A percentile compares a stretch with the other conserved stretches of the same genome.
Evolutionary conservation across 2,329 filamentous ascomycete genomes (phyloP).

Genomic region (Elsinoe batatas): DNA sequence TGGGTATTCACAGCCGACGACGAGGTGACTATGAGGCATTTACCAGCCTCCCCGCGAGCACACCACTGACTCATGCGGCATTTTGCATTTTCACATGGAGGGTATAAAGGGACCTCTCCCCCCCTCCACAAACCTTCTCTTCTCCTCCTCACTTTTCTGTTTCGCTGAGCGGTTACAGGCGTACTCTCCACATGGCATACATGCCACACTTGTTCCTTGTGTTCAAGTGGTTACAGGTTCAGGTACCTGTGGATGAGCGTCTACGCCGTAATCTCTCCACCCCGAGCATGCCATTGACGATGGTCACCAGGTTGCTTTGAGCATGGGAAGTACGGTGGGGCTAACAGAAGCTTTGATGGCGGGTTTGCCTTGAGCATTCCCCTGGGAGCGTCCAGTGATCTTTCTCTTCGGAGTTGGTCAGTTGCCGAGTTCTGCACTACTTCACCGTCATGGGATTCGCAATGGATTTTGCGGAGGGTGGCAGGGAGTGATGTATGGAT

Average conservation of each 20-base stretch:
- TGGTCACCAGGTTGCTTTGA: no score
- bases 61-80: background rate
- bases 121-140: background rate
- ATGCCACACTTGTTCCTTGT: background rate
- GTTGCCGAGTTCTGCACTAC: no score
- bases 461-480: background rate
- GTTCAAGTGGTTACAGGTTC: background rate
- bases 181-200: background rate
- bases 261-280: background rate
- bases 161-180: background rate
- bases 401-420: background rate
- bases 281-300: no score
- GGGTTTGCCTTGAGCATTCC: no score
- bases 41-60: slow-evolving; percentile 1
- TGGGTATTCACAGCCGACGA: background rate
- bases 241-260: background rate
- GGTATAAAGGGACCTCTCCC: background rate
- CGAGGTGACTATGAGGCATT: background rate
- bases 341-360: no score
- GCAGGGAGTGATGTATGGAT: slow-evolving; percentile 3
- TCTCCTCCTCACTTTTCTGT: slow-evolving; percentile 6
- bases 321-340: no score
- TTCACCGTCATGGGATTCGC: background rate
- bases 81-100: background rate
- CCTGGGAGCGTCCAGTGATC: background rate